Conservation (phyloP, 257 asterid species). For the Parsonsia alboflavescens region DNA sequence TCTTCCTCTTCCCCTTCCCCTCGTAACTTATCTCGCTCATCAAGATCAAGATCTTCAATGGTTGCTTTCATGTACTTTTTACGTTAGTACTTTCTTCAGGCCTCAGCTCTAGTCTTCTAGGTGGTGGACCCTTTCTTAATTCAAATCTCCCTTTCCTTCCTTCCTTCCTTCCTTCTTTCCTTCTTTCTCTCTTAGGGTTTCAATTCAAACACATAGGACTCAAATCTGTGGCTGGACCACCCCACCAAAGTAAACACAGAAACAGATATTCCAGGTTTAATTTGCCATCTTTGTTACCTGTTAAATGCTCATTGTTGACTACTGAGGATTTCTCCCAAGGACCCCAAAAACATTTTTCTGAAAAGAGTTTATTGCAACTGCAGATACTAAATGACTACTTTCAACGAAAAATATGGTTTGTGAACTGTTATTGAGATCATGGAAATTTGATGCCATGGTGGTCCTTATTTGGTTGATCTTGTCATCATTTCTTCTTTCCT, state of each 20-base stretch:
- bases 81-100: conserved; percentile 15
- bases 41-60: conserved; percentile 10
- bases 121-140: conserved; percentile 18
- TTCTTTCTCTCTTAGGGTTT: conserved; percentile 3
- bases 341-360: conserved; percentile 11
- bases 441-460: background rate
- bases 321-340: conserved; percentile 10
- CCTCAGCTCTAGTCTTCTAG: conserved; percentile 13
- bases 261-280: background rate
- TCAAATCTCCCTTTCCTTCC: conserved; percentile 14
- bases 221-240: conserved; percentile 21
- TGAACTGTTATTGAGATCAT: background rate
- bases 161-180: background rate
- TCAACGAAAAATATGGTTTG: background rate
- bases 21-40: background rate
- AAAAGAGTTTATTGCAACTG: background rate
- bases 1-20: background rate
- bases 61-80: conserved; percentile 23
- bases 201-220: conserved; percentile 11
- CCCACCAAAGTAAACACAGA: background rate
- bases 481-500: background rate
- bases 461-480: conserved; percentile 5
- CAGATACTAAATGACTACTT: conserved; percentile 3
- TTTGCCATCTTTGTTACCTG: background rate
- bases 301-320: conserved; percentile 20